These are phyloP conservation scores for Tulasnella sp. DNA, from an alignment of 768 basidiomycete genomes.

Conservation along the genomic window DNA sequence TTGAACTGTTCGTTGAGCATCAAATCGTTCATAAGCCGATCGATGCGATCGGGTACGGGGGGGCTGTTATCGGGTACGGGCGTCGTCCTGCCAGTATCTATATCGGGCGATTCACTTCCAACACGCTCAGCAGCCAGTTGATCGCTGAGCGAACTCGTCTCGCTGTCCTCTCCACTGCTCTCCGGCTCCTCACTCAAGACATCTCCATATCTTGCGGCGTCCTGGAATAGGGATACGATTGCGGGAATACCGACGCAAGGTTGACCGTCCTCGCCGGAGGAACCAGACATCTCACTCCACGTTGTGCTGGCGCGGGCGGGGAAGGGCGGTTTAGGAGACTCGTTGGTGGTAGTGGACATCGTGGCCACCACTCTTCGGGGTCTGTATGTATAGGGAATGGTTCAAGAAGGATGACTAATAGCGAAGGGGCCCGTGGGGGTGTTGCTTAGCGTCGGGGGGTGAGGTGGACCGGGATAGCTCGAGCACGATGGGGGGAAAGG, in stretches of 20 bases:
- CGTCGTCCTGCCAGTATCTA: not conserved
- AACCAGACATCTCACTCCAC: too few relatives aligned
- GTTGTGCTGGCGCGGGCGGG: too few relatives aligned
- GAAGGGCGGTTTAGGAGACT: too few relatives aligned
- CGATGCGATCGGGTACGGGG: constrained; percentile 28
- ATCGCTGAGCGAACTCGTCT: not conserved
- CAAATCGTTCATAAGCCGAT: constrained; percentile 31
- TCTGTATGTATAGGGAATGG: too few relatives aligned
- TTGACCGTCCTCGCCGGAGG: too few relatives aligned
- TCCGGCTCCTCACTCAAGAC: constrained; percentile 15
- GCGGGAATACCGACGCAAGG: not conserved
- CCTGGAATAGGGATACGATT: constrained; percentile 7
- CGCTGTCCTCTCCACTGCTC: not conserved
- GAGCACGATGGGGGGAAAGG: too few relatives aligned
- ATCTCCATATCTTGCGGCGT: constrained; percentile 15
- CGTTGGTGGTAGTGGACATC: too few relatives aligned
- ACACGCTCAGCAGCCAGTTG: not conserved
- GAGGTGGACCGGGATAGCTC: too few relatives aligned
- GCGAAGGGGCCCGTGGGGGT: too few relatives aligned
- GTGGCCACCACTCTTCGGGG: too few relatives aligned
- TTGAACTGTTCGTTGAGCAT: constrained; percentile 31
- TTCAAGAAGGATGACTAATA: too few relatives aligned
- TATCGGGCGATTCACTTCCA: not conserved
- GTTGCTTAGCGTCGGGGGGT: too few relatives aligned
- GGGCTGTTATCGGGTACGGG: constrained; percentile 18